A percentile compares a stretch with the other conserved stretches of the same genome.
phyloP scores from a whole-genome alignment of 148 eudicot species.

The Talinum fruticosum region DNA sequence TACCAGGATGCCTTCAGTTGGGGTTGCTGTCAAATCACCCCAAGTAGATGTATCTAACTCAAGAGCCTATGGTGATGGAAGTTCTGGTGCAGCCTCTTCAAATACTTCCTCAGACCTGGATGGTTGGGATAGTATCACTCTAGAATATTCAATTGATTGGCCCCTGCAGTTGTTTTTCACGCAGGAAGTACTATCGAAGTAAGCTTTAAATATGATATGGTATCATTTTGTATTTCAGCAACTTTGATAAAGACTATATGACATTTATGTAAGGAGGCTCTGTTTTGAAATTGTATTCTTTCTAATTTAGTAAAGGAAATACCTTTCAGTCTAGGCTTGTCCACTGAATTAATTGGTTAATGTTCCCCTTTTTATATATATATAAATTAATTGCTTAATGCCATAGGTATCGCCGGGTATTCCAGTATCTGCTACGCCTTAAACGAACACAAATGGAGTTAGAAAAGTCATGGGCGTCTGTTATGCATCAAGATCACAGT shows the following conservation, averaged over 20 bases:
- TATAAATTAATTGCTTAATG: slow-evolving; percentile 2
- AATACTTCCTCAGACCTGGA: slow-evolving; percentile 56
- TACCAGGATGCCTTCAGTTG: slow-evolving; percentile 73
- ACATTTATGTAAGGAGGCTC: slow-evolving; percentile 1
- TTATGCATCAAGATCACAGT: slow-evolving; percentile 90
- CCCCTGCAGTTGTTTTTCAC: slow-evolving; percentile 91
- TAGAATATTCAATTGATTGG: slow-evolving; percentile 95
- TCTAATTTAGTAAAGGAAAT: neutral
- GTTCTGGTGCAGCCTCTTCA: slow-evolving; percentile 40
- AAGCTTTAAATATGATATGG: slow-evolving; percentile 24
- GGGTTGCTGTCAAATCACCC: slow-evolving; percentile 58
- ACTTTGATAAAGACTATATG: neutral
- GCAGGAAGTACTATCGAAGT: slow-evolving; percentile 93
- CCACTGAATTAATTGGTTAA: neutral
- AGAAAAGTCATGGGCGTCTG: slow-evolving; percentile 98
- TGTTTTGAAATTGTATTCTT: neutral
- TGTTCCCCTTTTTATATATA: neutral
- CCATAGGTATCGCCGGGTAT: slow-evolving; percentile 75
- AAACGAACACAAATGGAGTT: slow-evolving; percentile 98
- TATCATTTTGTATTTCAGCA: neutral
- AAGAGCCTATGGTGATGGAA: slow-evolving; percentile 55
- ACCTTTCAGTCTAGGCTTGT: neutral
- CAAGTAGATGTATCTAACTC: slow-evolving; percentile 58
- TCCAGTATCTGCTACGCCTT: slow-evolving; percentile 86
- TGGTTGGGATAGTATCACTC: slow-evolving; percentile 97